Conservation (phyloP, 306 rosid genomes). For the Quercus glauca region DNA sequence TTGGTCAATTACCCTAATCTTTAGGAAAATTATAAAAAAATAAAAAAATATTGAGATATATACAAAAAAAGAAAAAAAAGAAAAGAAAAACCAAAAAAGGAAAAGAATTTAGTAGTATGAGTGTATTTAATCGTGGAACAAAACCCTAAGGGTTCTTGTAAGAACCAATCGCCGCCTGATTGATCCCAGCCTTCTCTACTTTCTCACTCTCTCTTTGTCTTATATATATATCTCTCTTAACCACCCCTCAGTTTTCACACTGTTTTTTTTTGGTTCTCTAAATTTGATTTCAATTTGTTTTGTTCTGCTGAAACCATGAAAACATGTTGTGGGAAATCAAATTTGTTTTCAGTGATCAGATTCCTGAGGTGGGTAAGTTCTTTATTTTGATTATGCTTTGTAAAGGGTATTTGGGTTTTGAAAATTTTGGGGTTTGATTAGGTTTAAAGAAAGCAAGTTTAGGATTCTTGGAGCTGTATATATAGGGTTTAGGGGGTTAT, state of each 20-base stretch:
- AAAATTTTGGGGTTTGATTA: constrained; percentile 33
- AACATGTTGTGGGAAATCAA: neutral
- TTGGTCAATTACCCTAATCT: constrained; percentile 53
- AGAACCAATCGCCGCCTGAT: constrained; percentile 77
- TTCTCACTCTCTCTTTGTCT: neutral
- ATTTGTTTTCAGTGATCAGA: neutral
- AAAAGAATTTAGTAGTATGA: constrained; percentile 13
- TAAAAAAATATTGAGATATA: constrained; percentile 25
- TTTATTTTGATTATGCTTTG: neutral
- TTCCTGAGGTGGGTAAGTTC: neutral
- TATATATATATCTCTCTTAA: constrained; percentile 9
- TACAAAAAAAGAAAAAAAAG: neutral
- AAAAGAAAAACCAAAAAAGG: neutral
- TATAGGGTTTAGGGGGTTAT: constrained; percentile 18
- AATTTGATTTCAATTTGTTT: neutral
- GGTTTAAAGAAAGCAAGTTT: constrained; percentile 16
- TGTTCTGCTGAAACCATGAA: constrained; percentile 5
- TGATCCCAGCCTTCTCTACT: constrained; percentile 28
- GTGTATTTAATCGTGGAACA: constrained; percentile 75
- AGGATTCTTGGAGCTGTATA: constrained; percentile 28
- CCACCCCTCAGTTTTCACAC: constrained; percentile 6
- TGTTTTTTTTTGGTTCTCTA: neutral
- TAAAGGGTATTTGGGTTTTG: neutral
- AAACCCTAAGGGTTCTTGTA: constrained; percentile 93
- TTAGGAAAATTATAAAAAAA: constrained; percentile 10